Evolutionary conservation across 129 eudicot genomes (phyloP), one percentile per base, ranked within the genome.

Genomic region (Flaveria linearis): DNA sequence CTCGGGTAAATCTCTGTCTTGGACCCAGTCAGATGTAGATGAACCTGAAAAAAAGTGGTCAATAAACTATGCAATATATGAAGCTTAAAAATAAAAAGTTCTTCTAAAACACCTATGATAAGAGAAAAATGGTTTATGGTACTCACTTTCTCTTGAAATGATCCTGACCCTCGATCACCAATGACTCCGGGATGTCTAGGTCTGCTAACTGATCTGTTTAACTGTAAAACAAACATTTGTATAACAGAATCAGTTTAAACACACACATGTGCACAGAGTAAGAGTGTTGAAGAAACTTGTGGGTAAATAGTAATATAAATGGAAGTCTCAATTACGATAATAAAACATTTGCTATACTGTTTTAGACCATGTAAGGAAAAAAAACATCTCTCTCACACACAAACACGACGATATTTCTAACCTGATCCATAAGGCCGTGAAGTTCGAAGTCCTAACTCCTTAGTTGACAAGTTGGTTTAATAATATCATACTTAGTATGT

Each of bases 141-240:
- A 85, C 98, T 86, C 72, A 90, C 95, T 88, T 84, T 88, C 98
- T 77, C 98, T 88, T 28, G 93, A 92, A 82, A 89, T 84, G 96
- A 89, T 75, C 93, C 98, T 68, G 98, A 90, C 79, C 98, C 96
- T 61, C 90, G 85, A 85, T 90, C 98, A 14, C 96, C 96, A 80
- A 90, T 93, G 43, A 90, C 90, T 67, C 98, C 98, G 68, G 96
- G 96, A 82, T 86, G 87, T 69, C 86, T 85, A 69, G 96, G 92
- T 68, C 98, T 95, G 55, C 86, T 80, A 69, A 93, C 98, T 55
- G 80, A 86, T 85, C 87, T 90, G 86, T 90, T 93, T 45, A 93
- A 63, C 97, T 93, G 88, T 47, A 78, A 52, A 70, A 75, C 56
- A 50, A 45, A 68, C 30, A 16, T 65, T 39, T 52, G 26, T 51